These are phyloP conservation scores for Heliamphora exappendiculata DNA, from an alignment of 148 eudicot genomes.

Conservation along the genomic window DNA sequence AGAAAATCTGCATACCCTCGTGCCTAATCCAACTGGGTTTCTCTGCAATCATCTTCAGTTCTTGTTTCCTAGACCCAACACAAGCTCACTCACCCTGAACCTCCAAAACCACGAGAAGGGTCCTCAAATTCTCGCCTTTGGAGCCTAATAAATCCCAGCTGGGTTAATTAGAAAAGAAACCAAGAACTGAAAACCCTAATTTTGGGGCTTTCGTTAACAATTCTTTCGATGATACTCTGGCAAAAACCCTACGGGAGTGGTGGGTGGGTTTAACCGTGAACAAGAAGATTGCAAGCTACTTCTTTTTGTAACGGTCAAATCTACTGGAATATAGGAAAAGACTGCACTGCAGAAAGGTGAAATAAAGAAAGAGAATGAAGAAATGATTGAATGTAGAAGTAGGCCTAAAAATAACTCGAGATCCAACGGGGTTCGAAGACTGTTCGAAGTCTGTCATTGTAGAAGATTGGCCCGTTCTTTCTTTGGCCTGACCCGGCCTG, in stretches of 20 bases:
- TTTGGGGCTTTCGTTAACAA: slow-evolving; percentile 1
- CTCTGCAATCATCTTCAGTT: slow-evolving; percentile 68
- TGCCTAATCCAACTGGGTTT: slow-evolving; percentile 91
- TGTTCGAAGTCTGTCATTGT: too few species aligned
- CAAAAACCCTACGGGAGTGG: neutral
- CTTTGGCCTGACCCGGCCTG: too few species aligned
- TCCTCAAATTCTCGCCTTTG: neutral
- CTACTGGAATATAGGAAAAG: too few species aligned
- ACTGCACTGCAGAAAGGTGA: too few species aligned
- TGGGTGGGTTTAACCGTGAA: neutral
- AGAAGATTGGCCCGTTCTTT: too few species aligned
- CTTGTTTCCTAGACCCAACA: neutral
- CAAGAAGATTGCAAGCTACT: neutral
- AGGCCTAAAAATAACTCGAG: too few species aligned
- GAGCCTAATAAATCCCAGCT: neutral
- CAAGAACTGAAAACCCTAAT: slow-evolving; percentile 7
- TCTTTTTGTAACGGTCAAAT: slow-evolving; percentile 11
- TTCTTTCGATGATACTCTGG: neutral
- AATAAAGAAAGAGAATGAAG: too few species aligned
- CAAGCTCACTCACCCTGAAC: neutral
- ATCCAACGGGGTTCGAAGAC: too few species aligned
- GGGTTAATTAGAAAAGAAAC: neutral
- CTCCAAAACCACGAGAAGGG: slow-evolving; percentile 9
- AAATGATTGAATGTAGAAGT: too few species aligned
- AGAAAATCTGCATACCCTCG: slow-evolving; percentile 87